Evolutionary conservation across 345 rosid species (phyloP).

Genomic region (Citrus reticulata): DNA sequence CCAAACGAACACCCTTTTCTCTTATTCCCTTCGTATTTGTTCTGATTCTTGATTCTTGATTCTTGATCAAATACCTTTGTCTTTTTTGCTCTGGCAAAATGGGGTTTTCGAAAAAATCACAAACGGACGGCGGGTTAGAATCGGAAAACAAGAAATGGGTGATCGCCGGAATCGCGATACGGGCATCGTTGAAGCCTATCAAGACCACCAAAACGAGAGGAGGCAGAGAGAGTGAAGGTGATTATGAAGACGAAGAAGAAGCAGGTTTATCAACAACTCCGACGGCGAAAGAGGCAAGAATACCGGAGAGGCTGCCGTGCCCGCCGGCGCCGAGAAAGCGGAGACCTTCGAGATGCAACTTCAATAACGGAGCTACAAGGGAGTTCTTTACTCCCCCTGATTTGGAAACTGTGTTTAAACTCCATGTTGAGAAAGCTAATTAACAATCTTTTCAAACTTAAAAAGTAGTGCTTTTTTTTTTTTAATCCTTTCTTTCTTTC

Average conservation of each 20-base stretch:
- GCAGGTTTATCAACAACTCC: conserved; percentile 59
- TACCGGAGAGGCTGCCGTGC: conserved; percentile 64
- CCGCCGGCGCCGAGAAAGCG: conserved; percentile 88
- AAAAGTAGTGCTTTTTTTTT: too few species aligned
- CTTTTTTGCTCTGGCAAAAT: conserved; percentile 18
- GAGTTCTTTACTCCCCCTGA: conserved; percentile 83
- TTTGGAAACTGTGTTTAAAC: conserved; percentile 76
- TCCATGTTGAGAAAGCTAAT: conserved; percentile 53
- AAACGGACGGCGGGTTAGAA: conserved; percentile 49
- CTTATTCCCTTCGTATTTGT: conserved; percentile 17
- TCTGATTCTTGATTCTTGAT: conserved; percentile 26
- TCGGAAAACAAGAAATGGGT: conserved; percentile 74
- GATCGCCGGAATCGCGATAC: conserved; percentile 58
- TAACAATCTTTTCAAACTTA: conserved; percentile 1
- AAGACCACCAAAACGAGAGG: conserved; percentile 53
- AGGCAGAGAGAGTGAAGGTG: conserved; percentile 24
- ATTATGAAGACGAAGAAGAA: conserved; percentile 44
- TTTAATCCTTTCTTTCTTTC: background rate
- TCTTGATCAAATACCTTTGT: background rate
- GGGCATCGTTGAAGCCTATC: conserved; percentile 64
- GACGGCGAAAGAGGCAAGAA: conserved; percentile 68
- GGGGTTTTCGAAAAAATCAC: conserved; percentile 76
- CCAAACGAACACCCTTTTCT: conserved; percentile 35
- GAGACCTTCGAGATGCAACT: conserved; percentile 53
- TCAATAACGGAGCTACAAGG: conserved; percentile 35